Evolutionary conservation across 2,329 filamentous ascomycete species (phyloP), one percentile per base, ranked within the genome.

Genomic region (Phyllosticta paracitricarpa): DNA sequence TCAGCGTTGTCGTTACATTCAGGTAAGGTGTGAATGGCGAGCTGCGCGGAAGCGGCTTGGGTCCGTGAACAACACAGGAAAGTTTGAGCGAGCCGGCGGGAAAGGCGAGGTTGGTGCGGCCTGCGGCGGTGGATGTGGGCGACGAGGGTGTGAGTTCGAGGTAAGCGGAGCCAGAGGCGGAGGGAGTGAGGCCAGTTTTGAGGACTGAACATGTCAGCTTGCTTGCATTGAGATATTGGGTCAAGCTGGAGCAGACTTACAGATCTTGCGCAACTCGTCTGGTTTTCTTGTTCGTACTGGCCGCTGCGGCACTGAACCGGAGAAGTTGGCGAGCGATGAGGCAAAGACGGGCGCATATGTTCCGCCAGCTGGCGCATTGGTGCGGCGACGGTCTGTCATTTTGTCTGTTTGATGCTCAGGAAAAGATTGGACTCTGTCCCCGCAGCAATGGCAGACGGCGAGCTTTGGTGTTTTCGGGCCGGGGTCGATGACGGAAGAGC

Each of bases 1-100:
- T 99, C 71, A 99, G 88, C 67, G 96, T 91, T 2, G 93, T 95
- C 14, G 89, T 91, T 58, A 99, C 83, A 54, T 97, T 87, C 65
- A 97, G 85, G 68, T 96, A 92, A 9, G 94, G 91, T 58, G 90
- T 94, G 77, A 97, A 99, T 1, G 91, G 88, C 28, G 91, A 90
- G 61, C 89, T 95, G 71, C 91, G 86, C 33, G 93, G 92, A 52
- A 99, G 82, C 25, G 94, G 91, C 66, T 92, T 86, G 3, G 94
- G 94, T 1, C 94, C 94, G 76, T 97, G 93, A 60, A 97, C 90
- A 10, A 91, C 92, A 73, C 92, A 96, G 64, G 88, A 89, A 63
- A 99, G 85, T 75, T 99, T 99, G 70, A 97, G 82, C 58, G 89
- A 89, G 48, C 86, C 84, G 6, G 80, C 77, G 12, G 78, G 73